Base-by-base conservation (phyloP, 768 basidiomycete genomes). In the Obba rivulosa region DNA sequence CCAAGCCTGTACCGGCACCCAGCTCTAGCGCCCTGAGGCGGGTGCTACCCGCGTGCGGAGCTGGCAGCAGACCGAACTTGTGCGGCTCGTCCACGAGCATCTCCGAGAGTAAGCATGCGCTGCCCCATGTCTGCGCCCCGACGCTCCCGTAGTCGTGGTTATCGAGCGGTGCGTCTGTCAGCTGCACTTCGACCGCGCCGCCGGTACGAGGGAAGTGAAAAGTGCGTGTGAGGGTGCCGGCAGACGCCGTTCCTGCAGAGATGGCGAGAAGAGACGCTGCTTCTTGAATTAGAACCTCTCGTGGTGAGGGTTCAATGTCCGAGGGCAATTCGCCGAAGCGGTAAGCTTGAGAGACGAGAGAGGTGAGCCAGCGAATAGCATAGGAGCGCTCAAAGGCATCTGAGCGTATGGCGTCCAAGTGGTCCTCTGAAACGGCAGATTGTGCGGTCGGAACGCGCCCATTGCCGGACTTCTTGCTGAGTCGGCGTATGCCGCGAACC, bases 81-180 rank as follows among this genome's bases (percentile, higher is more conserved):
- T 54, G 59, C 0, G 89, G 85, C 24, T 71, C 60, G 23, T 81
- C 73, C 2, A 76, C 77, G 35, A 92, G 78, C 66, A 81, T 75
- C 60, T 89, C 85, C 0, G 89, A 79, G 47, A 94, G 72, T 7
- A 93, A 78, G 55, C 85, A 90, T 3, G 88, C 85, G 9, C 85
- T 80, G 3, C 89, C 90, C 92, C 91, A 94, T 0, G 90, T 93
- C 66, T 92, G 91, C 22, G 88, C 82, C 1, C 91, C 91, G 16
- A 91, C 80, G 46, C 81, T 85, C 11, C 70, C 67, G 53, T 80
- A 83, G 55, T 88, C 84, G n/a, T 73, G 67, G 47, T 87, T 82
- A 43, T 82, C 76, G 37, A 91, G 66, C 2, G 87, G 79, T 2
- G 81, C 74, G 61, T 92, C 91, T 24, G 71, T 80, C 42, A 93